These are phyloP conservation scores for Amoebophrya sp. DNA, from an alignment of 169 alveolate genomes.

Conservation along the genomic window DNA sequence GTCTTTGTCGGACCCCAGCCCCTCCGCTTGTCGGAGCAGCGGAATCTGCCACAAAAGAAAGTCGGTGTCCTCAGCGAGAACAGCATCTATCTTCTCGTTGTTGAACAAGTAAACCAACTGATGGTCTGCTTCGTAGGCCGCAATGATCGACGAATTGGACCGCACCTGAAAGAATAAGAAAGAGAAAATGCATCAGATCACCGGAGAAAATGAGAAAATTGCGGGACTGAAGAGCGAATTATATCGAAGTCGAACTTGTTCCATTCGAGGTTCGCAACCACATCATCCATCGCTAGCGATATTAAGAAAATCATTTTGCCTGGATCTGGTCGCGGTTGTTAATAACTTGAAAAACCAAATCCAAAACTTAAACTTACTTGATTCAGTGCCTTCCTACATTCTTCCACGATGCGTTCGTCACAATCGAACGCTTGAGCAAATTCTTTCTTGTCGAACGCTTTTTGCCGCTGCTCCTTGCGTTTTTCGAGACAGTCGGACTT, in stretches of 20 bases:
- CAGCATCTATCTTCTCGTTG: not conserved
- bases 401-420: not conserved
- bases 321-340: no score
- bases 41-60: not conserved
- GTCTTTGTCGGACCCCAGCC: not conserved
- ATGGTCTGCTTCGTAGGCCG: conserved; percentile 21
- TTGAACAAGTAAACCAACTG: not conserved
- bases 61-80: not conserved
- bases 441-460: not conserved
- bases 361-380: not conserved
- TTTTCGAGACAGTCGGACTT: not conserved
- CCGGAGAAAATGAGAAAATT: no score
- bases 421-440: not conserved
- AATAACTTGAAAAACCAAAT: no score
- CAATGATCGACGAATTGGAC: not conserved
- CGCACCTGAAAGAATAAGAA: not conserved
- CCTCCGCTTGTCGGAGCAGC: not conserved
- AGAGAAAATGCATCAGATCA: not conserved
- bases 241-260: no score
- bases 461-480: not conserved
- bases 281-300: no score
- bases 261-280: no score
- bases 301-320: no score
- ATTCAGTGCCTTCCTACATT: not conserved
- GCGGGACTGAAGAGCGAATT: no score